Evolutionary conservation across 2,329 filamentous ascomycete genomes (phyloP).

Genomic region (Claviceps sp.): DNA sequence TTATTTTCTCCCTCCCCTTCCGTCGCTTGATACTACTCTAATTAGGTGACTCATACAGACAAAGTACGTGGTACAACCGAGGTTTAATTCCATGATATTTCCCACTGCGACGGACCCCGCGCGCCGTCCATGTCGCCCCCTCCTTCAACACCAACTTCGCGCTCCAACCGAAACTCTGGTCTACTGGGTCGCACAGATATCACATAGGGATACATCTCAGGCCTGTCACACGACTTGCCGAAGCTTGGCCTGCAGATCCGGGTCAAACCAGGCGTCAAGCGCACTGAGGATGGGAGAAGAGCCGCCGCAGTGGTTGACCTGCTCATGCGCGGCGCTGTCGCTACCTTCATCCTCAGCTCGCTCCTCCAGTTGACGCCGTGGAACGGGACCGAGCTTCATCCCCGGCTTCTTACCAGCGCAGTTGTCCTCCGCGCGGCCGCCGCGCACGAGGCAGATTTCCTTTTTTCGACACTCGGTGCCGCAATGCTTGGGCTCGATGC

Average conservation of each 20-base stretch:
- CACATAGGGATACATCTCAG: background rate
- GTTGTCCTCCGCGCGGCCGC: constrained; percentile 36
- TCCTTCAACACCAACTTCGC: background rate
- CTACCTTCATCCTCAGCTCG: too few relatives aligned
- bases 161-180: background rate
- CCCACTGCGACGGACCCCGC: too few relatives aligned
- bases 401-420: constrained; percentile 19
- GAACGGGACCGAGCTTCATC: background rate
- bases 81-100: too few relatives aligned
- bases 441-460: constrained; percentile 39
- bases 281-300: background rate
- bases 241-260: background rate
- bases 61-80: too few relatives aligned
- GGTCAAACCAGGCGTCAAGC: background rate
- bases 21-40: too few relatives aligned
- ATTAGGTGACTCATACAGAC: too few relatives aligned
- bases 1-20: too few relatives aligned
- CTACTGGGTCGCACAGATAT: background rate
- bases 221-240: background rate
- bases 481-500: constrained; percentile 26
- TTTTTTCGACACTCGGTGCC: constrained; percentile 24
- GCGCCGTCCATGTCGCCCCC: too few relatives aligned
- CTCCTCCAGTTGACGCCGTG: background rate
- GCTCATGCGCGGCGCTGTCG: background rate
- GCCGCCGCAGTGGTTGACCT: background rate